These are phyloP conservation scores for Chrysosporium keratinophilum DNA, from an alignment of 2,329 filamentous ascomycete species.

Conservation along the genomic window DNA sequence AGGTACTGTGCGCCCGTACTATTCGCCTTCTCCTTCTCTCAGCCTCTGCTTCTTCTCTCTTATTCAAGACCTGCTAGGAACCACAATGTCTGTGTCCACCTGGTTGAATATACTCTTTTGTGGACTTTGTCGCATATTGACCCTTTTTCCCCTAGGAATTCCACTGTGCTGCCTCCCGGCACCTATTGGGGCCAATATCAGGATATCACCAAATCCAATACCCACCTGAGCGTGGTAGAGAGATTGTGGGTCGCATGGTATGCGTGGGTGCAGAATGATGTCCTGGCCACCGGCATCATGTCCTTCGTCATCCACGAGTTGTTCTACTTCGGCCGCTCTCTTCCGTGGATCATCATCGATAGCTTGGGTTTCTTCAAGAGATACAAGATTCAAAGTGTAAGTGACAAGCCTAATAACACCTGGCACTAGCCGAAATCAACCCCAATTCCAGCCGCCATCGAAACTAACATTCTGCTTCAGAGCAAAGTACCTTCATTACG, in stretches of 20 bases:
- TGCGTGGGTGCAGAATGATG: conserved; percentile 95
- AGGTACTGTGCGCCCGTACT: too few relatives aligned
- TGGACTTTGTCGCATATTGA: neutral
- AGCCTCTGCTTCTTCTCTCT: too few relatives aligned
- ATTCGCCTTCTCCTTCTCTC: too few relatives aligned
- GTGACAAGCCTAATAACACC: too few relatives aligned
- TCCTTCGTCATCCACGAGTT: conserved; percentile 91
- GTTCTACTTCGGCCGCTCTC: conserved; percentile 82
- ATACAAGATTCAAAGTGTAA: conserved; percentile 86
- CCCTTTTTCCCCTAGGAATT: conserved; percentile 36
- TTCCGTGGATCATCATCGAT: conserved; percentile 92
- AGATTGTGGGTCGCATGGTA: conserved; percentile 95
- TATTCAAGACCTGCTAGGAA: too few relatives aligned
- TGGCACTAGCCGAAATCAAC: too few relatives aligned
- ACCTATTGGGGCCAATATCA: conserved; percentile 58
- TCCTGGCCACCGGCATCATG: conserved; percentile 92
- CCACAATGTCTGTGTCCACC: too few relatives aligned
- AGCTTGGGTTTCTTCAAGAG: conserved; percentile 74
- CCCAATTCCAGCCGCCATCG: conserved; percentile 18
- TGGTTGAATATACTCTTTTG: too few relatives aligned
- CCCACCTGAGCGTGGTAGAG: conserved; percentile 77
- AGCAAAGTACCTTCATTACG: conserved; percentile 77
- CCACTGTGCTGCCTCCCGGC: conserved; percentile 33
- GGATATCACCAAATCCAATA: conserved; percentile 60
- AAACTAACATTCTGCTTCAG: conserved; percentile 30